These are phyloP conservation scores for Choanephora cucurbitarum DNA, from an alignment of 371 early-diverging fungal species.

Conservation along the genomic window DNA sequence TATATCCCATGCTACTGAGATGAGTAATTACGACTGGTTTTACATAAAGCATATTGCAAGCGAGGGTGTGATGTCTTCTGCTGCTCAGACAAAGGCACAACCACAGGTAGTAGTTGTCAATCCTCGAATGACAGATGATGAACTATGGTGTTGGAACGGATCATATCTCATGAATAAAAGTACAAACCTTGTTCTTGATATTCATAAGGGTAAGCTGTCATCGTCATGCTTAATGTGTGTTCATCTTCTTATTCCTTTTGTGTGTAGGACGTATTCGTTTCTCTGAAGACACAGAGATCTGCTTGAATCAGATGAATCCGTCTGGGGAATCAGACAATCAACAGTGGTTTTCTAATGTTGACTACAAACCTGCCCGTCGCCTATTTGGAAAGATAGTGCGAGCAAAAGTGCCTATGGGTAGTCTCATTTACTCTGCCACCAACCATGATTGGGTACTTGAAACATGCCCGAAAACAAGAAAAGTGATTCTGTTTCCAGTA, in stretches of 20 bases:
- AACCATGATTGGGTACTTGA: conserved; percentile 51
- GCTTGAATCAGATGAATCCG: conserved; percentile 29
- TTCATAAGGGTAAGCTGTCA: conserved; percentile 36
- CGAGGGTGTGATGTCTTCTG: not conserved
- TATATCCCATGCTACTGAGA: not conserved
- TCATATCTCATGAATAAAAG: conserved; percentile 35
- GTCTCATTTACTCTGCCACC: conserved; percentile 30
- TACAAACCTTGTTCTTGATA: conserved; percentile 37
- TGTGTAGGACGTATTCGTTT: conserved; percentile 32
- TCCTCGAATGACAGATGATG: conserved; percentile 1
- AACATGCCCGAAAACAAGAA: conserved; percentile 14
- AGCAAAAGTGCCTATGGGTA: conserved; percentile 20
- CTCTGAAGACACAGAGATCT: conserved; percentile 46
- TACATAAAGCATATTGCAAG: conserved; percentile 1
- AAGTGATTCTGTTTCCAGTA: conserved; percentile 12
- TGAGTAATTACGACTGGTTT: not conserved
- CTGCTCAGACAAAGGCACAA: no score
- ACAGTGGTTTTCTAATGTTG: conserved; percentile 33
- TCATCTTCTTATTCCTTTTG: not conserved
- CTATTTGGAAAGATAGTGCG: conserved; percentile 1
- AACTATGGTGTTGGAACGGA: conserved; percentile 41
- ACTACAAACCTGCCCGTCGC: conserved; percentile 14
- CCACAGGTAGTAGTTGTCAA: conserved; percentile 1
- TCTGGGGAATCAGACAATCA: conserved; percentile 35
- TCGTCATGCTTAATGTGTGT: not conserved